These are phyloP conservation scores for Blepharisma stoltei DNA, from an alignment of 73 alveolate species.

Conservation along the genomic window DNA sequence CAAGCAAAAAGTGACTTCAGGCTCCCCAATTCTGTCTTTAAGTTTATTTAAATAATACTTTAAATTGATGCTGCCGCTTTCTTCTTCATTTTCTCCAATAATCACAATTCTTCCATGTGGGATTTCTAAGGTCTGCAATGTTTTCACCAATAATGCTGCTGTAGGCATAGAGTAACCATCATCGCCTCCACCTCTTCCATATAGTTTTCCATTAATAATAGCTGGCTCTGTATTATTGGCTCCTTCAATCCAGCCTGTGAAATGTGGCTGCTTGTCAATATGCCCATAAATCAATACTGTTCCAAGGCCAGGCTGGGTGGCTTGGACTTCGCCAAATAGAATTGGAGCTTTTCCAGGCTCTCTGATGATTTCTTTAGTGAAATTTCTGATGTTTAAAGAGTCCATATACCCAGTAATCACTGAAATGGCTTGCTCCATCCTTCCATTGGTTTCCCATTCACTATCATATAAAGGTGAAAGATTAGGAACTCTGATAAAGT, in stretches of 20 bases:
- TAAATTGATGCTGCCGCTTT: constrained; percentile 83
- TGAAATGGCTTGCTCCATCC: constrained; percentile 59
- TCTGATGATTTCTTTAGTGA: constrained; percentile 56
- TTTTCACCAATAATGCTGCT: constrained; percentile 41
- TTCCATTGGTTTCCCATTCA: constrained; percentile 83
- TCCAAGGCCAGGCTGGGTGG: constrained; percentile 44
- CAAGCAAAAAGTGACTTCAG: constrained; percentile 88
- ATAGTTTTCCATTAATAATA: constrained; percentile 70
- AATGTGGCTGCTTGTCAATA: constrained; percentile 87
- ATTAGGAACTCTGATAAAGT: constrained; percentile 85
- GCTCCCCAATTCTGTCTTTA: constrained; percentile 60
- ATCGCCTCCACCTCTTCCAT: constrained; percentile 90
- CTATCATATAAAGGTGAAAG: constrained; percentile 86
- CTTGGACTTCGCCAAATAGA: constrained; percentile 56
- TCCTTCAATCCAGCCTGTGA: constrained; percentile 90
- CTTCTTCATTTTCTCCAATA: constrained; percentile 92
- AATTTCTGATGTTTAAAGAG: constrained; percentile 57
- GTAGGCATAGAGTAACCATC: constrained; percentile 77
- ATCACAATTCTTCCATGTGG: constrained; percentile 84
- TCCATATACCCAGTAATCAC: constrained; percentile 65
- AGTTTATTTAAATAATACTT: constrained; percentile 63
- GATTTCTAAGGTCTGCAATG: constrained; percentile 22
- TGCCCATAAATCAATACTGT: constrained; percentile 85
- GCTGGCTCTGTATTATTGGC: constrained; percentile 87
- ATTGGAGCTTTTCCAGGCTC: constrained; percentile 74